Conservation (phyloP, 495 filamentous ascomycete species). For the Penicillium paxilli region DNA sequence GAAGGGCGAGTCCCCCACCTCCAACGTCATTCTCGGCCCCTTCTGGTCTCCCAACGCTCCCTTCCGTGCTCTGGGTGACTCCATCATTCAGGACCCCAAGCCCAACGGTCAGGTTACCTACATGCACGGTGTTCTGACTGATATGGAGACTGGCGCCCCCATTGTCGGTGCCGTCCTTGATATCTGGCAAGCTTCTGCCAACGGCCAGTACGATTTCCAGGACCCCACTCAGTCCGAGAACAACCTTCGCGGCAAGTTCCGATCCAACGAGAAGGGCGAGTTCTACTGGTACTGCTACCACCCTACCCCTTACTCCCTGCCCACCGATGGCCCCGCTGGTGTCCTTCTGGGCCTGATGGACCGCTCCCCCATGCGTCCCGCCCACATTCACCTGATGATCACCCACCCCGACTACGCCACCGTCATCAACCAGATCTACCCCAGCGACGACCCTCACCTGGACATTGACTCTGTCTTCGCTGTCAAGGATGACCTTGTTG, state of each 20-base stretch:
- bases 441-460: constrained; percentile 59
- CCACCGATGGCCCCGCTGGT: constrained; percentile 72
- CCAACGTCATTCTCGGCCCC: constrained; percentile 80
- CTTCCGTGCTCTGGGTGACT: constrained; percentile 68
- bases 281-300: constrained; percentile 83
- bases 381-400: constrained; percentile 53
- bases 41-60: constrained; percentile 87
- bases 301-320: constrained; percentile 78
- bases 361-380: constrained; percentile 57
- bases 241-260: constrained; percentile 85
- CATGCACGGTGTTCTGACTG: constrained; percentile 75
- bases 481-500: constrained; percentile 64
- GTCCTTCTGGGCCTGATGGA: constrained; percentile 70
- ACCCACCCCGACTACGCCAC: constrained; percentile 50
- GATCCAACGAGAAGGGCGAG: constrained; percentile 69
- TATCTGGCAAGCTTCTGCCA: constrained; percentile 83
- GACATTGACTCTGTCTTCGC: constrained; percentile 65
- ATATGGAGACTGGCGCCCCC: constrained; percentile 70
- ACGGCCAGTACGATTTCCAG: constrained; percentile 90
- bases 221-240: constrained; percentile 75
- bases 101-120: constrained; percentile 62
- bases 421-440: constrained; percentile 65
- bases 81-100: constrained; percentile 67
- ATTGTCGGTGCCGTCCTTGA: constrained; percentile 74
- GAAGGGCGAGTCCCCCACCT: constrained; percentile 68